Conservation (phyloP, 352 stramenopile genomes). For the Globisporangium irregulare region DNA sequence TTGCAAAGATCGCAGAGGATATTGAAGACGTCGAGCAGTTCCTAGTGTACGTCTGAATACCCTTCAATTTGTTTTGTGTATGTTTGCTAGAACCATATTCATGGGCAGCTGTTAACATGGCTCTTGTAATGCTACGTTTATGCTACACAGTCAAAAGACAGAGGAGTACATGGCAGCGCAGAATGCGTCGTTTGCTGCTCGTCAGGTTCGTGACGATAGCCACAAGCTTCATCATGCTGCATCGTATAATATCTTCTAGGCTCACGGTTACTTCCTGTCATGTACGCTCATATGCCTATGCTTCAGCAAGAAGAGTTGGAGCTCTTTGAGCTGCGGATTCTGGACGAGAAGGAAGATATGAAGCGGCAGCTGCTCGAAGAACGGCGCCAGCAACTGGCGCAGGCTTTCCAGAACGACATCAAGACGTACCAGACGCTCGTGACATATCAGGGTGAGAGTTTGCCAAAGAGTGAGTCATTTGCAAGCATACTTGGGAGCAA, state of each 20-base stretch:
- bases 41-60: slow-evolving; percentile 31
- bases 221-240: no score
- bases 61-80: not conserved
- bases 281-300: no score
- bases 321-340: slow-evolving; percentile 56
- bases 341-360: slow-evolving; percentile 62
- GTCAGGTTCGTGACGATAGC: slow-evolving; percentile 33
- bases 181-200: slow-evolving; percentile 67
- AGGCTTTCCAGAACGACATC: slow-evolving; percentile 74
- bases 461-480: slow-evolving; percentile 16
- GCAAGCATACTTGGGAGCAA: not conserved
- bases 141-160: slow-evolving; percentile 33
- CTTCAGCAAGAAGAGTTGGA: slow-evolving; percentile 63
- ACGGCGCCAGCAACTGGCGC: slow-evolving; percentile 48
- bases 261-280: no score
- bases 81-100: not conserved
- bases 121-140: not conserved
- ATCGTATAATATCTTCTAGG: no score
- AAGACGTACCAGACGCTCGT: slow-evolving; percentile 78
- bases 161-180: slow-evolving; percentile 72
- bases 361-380: slow-evolving; percentile 56
- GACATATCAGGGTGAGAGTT: slow-evolving; percentile 42
- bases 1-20: slow-evolving; percentile 58
- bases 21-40: slow-evolving; percentile 69
- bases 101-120: not conserved